phyloP scores from a whole-genome alignment of 768 basidiomycete genomes.

The Leccinum imitatum region DNA sequence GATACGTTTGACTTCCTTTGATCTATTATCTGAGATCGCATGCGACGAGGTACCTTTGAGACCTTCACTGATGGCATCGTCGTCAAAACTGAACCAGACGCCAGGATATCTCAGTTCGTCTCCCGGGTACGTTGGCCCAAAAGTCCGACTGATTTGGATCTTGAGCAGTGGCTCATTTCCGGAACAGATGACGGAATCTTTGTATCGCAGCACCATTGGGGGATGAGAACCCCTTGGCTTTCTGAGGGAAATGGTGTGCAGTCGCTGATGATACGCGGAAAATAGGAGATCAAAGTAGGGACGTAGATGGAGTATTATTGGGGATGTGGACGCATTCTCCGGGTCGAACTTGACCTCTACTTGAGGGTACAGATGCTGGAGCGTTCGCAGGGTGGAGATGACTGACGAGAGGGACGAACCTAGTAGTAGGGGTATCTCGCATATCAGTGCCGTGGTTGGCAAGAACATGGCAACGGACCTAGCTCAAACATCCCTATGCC shows the following conservation, averaged over 20 bases:
- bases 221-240: conserved; percentile 66
- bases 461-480: conserved; percentile 39
- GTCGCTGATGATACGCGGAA: conserved; percentile 72
- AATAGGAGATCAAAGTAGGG: conserved; percentile 87
- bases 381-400: conserved; percentile 62
- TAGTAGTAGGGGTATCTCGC: conserved; percentile 35
- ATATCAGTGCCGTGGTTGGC: neutral
- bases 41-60: conserved; percentile 44
- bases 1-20: conserved; percentile 75
- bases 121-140: conserved; percentile 81
- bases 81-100: conserved; percentile 81
- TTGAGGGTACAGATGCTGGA: conserved; percentile 72
- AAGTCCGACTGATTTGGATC: conserved; percentile 65
- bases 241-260: conserved; percentile 75
- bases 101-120: conserved; percentile 82
- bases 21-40: conserved; percentile 51
- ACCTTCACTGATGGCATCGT: conserved; percentile 60
- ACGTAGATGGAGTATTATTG: conserved; percentile 73
- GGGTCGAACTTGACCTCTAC: conserved; percentile 83
- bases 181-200: conserved; percentile 61
- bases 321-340: conserved; percentile 65
- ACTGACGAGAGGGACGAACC: conserved; percentile 80
- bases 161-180: conserved; percentile 58
- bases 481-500: conserved; percentile 80
- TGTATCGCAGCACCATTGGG: conserved; percentile 67